Percentiles rank a stretch among this genome's conserved stretches.
phyloP scores from a whole-genome alignment of 176 grass and related monocot genomes.

The Otatea glauca region DNA sequence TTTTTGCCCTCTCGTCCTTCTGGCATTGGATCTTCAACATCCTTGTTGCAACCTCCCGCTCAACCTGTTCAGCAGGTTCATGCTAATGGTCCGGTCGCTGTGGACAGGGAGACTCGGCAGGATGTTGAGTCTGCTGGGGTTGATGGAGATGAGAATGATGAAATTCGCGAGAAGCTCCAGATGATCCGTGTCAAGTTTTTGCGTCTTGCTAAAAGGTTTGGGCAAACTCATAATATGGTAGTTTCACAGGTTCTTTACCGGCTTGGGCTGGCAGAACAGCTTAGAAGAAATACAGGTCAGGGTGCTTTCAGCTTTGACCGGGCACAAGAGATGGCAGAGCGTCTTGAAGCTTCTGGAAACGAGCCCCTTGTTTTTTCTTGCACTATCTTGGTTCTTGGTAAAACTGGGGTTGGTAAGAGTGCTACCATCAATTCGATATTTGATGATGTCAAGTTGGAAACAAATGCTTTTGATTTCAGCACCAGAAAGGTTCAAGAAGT shows the following conservation, averaged over 20 bases:
- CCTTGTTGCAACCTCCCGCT: conserved; percentile 59
- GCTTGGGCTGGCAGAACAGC: conserved; percentile 92
- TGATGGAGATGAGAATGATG: conserved; percentile 63
- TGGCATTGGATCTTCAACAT: conserved; percentile 75
- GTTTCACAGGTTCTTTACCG: conserved; percentile 97
- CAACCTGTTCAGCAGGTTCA: conserved; percentile 60
- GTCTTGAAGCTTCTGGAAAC: conserved; percentile 70
- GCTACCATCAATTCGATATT: conserved; percentile 93
- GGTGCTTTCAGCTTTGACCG: conserved; percentile 70
- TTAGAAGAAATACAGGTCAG: conserved; percentile 65
- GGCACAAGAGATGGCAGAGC: conserved; percentile 80
- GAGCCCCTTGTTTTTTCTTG: conserved; percentile 81
- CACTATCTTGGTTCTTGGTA: conserved; percentile 93
- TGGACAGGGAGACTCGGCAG: conserved; percentile 50
- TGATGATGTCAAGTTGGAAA: conserved; percentile 65
- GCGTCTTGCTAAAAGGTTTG: conserved; percentile 79
- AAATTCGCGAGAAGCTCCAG: conserved; percentile 88
- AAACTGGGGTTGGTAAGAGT: conserved; percentile 95
- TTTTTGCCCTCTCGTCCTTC: conserved; percentile 60
- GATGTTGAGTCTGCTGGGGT: conserved; percentile 51
- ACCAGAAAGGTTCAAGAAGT: conserved; percentile 78
- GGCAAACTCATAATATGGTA: conserved; percentile 90
- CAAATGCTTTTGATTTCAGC: conserved; percentile 78
- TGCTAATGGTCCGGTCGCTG: conserved; percentile 43
- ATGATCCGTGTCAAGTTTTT: conserved; percentile 92